phyloP scores from a whole-genome alignment of 2,329 filamentous ascomycete genomes.

The Xylaria sp. region DNA sequence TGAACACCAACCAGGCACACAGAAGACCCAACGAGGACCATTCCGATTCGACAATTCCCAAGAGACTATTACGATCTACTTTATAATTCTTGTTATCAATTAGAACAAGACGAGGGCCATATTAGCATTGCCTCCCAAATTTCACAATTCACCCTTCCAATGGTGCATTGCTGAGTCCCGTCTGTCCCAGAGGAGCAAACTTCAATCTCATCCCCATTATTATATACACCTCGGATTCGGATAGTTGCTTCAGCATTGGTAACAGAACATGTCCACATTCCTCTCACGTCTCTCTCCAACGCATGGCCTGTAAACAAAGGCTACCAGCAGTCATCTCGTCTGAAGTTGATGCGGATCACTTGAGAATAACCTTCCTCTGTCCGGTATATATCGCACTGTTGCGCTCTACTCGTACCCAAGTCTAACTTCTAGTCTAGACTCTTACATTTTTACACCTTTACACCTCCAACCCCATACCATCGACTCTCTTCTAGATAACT shows the following conservation, averaged over 20 bases:
- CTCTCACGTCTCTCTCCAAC: constrained; percentile 1
- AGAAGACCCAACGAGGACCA: background rate
- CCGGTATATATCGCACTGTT: constrained; percentile 5
- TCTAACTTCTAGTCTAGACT: background rate
- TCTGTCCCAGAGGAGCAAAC: constrained; percentile 9
- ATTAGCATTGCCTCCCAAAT: background rate
- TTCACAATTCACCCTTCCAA: background rate
- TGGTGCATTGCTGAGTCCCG: background rate
- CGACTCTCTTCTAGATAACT: background rate
- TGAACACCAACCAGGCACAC: background rate
- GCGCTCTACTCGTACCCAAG: background rate
- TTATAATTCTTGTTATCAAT: background rate
- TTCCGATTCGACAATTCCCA: background rate
- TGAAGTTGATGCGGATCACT: constrained; percentile 13
- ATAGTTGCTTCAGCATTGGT: constrained; percentile 20
- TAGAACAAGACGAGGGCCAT: background rate
- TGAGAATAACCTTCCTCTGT: background rate
- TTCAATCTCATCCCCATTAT: background rate
- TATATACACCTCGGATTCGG: constrained; percentile 7
- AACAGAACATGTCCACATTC: constrained; percentile 3
- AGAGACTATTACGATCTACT: background rate
- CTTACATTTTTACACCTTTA: background rate
- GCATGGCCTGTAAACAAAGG: constrained; percentile 9
- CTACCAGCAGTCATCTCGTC: background rate
- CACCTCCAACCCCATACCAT: background rate